phyloP scores from a whole-genome alignment of 192 early-diverging fungal species.

The Backusella morwellensis region DNA sequence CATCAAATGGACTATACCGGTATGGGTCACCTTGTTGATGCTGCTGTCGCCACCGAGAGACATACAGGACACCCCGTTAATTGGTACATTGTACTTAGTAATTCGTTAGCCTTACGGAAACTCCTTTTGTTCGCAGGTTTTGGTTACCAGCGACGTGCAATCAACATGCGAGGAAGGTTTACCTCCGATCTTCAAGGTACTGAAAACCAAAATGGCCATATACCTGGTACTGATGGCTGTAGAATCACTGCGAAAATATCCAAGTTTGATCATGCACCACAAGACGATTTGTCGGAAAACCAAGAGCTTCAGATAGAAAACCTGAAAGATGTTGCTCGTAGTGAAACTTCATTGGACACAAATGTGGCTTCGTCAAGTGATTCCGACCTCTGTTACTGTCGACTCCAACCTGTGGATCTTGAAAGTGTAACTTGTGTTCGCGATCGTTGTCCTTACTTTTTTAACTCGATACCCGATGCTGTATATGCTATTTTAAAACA shows the following conservation, averaged over 20 bases:
- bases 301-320: neutral
- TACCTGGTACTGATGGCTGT: neutral
- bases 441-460: conserved; percentile 33
- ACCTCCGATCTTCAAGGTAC: neutral
- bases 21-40: conserved; percentile 70
- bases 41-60: conserved; percentile 37
- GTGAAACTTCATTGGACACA: neutral
- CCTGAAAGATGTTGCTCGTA: neutral
- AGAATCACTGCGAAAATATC: neutral
- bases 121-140: conserved; percentile 25
- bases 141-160: conserved; percentile 20
- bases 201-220: neutral
- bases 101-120: conserved; percentile 12
- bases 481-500: conserved; percentile 12
- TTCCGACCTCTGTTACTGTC: neutral
- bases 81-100: conserved; percentile 23
- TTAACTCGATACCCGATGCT: conserved; percentile 26
- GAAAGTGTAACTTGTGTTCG: conserved; percentile 2
- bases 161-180: neutral
- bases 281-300: neutral
- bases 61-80: conserved; percentile 13
- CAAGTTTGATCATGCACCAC: neutral
- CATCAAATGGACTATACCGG: conserved; percentile 80
- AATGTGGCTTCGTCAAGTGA: neutral
- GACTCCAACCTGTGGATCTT: neutral